Evolutionary conservation across 192 early-diverging fungal species (phyloP), one percentile per base, ranked within the genome.

Genomic region (Coemansia javaensis): DNA sequence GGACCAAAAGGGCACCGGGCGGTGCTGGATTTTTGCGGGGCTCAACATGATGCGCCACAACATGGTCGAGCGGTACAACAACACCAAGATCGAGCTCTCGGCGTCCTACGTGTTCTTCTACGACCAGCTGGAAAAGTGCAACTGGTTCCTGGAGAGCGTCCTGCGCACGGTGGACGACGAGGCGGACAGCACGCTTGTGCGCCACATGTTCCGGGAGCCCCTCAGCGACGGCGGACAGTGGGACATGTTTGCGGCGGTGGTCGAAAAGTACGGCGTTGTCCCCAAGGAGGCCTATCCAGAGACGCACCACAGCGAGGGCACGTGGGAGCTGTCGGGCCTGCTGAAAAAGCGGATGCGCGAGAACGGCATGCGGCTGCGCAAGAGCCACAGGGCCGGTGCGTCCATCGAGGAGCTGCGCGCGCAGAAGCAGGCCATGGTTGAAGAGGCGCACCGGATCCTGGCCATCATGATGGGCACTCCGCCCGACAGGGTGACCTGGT

Each of bases 11-110:
- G 66, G 61, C 48, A 83, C 80, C 27, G 88, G 88, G 4, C 74
- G 88, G 5, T 90, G 88, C 78, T 90, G 88, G 88, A 66, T 90
- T 36, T 90, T 90, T 75, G 88, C 88, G 13, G 86, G 81, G 44
- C 68, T 82, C 24, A 90, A 88, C 64, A 80, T 85, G 18, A 68
- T 90, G 57, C 77, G 88, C 17, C 53, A 81, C 36, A 58, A 63
- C 40, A 65, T 86, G 45, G 87, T 86, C 70, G 76, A 81, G 39
- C 77, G 83, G 79, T 84, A 84, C 58, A 87, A 87, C 20, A 48
- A 88, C 28, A 83, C 87, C 15, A 82, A 85, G 38, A 84, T 90
- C 61, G 86, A 90, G 57, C 77, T 90, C 12, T 86, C 84, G 24
- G 84, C 88, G 65, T 69, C 78, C 10, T 90, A 81, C 31, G 55